These are phyloP conservation scores for Diplodia intermedia DNA, from an alignment of 2,329 filamentous ascomycete species.

Conservation along the genomic window DNA sequence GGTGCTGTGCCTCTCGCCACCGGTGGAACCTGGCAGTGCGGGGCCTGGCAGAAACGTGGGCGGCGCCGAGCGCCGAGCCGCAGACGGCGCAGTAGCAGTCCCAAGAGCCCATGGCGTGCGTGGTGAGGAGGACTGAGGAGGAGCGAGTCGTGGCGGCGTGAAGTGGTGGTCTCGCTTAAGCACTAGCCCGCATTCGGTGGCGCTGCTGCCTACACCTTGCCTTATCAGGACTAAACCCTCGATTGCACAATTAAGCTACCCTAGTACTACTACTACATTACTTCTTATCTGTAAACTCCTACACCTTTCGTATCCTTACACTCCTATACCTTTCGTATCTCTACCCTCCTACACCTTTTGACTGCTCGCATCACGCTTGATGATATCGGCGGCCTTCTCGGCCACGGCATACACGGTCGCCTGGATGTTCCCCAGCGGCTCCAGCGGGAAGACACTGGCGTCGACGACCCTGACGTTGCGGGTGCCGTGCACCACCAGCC, in stretches of 20 bases:
- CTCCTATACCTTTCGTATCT: too few relatives aligned
- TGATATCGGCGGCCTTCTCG: constrained; percentile 41
- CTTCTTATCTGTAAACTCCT: too few relatives aligned
- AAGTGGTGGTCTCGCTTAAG: not conserved
- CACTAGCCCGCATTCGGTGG: too few relatives aligned
- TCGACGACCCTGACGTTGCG: constrained; percentile 33
- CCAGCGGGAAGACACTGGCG: constrained; percentile 33
- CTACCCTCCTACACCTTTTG: too few relatives aligned
- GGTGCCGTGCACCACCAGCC: constrained; percentile 40
- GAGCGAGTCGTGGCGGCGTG: not conserved
- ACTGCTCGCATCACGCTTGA: constrained; percentile 32
- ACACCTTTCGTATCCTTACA: too few relatives aligned
- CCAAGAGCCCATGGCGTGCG: constrained; percentile 35
- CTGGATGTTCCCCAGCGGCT: constrained; percentile 31
- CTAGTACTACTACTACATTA: too few relatives aligned
- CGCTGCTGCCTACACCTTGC: too few relatives aligned
- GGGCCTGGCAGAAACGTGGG: not conserved
- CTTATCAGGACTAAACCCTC: too few relatives aligned
- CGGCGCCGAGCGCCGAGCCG: not conserved
- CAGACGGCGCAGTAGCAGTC: constrained; percentile 39
- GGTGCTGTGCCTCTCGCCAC: not conserved
- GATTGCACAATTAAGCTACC: too few relatives aligned
- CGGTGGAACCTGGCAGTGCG: not conserved
- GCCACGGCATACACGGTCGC: constrained; percentile 28
- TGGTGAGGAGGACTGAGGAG: not conserved